These are phyloP conservation scores for Teratosphaeria destructans DNA, from an alignment of 2,329 filamentous ascomycete genomes.

Conservation along the genomic window DNA sequence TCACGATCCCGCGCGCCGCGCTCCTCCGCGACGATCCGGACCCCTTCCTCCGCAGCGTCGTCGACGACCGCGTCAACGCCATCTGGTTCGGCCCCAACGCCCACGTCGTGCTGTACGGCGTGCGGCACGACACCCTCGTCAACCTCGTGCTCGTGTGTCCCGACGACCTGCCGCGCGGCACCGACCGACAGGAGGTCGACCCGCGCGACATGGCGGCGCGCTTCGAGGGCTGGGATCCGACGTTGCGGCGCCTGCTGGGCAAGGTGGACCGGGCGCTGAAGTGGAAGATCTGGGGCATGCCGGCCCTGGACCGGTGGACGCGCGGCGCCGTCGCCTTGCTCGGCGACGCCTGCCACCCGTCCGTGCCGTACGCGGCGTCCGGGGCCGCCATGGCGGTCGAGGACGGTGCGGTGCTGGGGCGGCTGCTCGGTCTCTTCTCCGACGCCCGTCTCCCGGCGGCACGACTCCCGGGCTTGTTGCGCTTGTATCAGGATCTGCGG, in stretches of 20 bases:
- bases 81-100: background rate
- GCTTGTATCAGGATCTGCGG: background rate
- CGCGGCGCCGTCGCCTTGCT: background rate
- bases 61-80: background rate
- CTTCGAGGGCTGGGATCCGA: background rate
- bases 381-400: background rate
- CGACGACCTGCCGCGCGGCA: background rate
- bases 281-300: background rate
- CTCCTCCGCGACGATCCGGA: background rate
- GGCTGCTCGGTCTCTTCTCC: background rate
- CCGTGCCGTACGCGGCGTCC: background rate
- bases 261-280: background rate
- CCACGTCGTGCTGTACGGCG: background rate
- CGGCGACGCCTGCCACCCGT: background rate
- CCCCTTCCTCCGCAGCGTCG: background rate
- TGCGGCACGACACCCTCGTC: background rate
- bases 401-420: background rate
- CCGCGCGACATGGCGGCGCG: background rate
- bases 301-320: background rate
- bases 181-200: background rate
- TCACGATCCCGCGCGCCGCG: background rate
- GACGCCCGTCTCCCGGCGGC: background rate
- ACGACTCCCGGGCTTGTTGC: background rate
- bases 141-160: conserved; percentile 1
- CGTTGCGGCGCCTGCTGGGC: background rate